Evolutionary conservation across 2,329 filamentous ascomycete genomes (phyloP).

Genomic region (Ophiostoma tasmaniense): DNA sequence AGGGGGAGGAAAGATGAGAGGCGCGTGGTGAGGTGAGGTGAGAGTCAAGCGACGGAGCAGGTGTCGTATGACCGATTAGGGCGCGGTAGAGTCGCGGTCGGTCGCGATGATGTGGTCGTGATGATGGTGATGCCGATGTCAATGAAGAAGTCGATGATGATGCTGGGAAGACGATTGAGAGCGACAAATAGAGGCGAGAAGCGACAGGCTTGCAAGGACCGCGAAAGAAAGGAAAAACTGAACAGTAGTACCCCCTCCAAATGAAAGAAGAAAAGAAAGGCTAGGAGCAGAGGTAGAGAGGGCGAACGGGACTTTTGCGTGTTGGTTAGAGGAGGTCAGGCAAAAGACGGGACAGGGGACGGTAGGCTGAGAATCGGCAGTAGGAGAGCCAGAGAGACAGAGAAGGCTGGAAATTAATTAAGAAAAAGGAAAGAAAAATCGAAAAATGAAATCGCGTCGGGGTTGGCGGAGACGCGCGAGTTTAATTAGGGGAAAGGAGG

Average conservation of each 20-base stretch:
- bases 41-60: not conserved
- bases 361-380: not conserved
- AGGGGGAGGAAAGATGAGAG: not conserved
- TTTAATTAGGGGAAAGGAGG: not conserved
- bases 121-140: not conserved
- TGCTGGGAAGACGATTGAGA: not conserved
- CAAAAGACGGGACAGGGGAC: not conserved
- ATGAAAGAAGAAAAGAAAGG: slow-evolving; percentile 5
- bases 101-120: not conserved
- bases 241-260: not conserved
- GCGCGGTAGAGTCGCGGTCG: not conserved
- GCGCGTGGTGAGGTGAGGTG: not conserved
- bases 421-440: not conserved
- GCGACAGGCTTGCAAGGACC: not conserved
- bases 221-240: not conserved
- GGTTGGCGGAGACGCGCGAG: not conserved
- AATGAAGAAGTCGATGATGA: not conserved
- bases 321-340: not conserved
- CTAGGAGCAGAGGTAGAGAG: not conserved
- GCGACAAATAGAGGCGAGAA: not conserved
- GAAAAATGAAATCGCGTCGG: slow-evolving; percentile 1
- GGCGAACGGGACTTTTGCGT: slow-evolving; percentile 1
- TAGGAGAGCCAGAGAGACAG: not conserved
- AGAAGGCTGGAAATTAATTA: not conserved
- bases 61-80: not conserved